Percentiles rank a stretch among this genome's conserved stretches.
Evolutionary conservation across 2,329 filamentous ascomycete genomes (phyloP).

Genomic region (Penicillium frequentans): DNA sequence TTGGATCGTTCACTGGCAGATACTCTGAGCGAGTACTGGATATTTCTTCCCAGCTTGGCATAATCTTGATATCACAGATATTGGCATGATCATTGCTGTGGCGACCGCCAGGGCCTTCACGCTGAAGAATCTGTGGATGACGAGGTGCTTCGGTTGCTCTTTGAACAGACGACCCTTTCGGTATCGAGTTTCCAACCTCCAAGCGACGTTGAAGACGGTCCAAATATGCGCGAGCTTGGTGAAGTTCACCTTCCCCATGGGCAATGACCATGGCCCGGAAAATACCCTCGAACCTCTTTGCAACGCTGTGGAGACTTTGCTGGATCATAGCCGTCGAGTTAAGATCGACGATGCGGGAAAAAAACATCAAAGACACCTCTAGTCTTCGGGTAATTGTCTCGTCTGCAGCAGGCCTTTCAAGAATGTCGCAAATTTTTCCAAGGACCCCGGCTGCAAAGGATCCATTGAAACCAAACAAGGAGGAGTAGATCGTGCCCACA

Average conservation of each 20-base stretch:
- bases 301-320: neutral
- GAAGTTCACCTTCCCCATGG: neutral
- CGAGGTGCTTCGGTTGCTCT: neutral
- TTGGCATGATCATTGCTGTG: neutral
- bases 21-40: neutral
- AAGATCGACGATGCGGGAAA: neutral
- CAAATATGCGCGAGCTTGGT: neutral
- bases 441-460: neutral
- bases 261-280: neutral
- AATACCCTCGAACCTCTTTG: neutral
- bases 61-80: neutral
- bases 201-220: neutral
- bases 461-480: neutral
- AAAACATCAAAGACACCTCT: neutral
- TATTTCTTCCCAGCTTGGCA: neutral
- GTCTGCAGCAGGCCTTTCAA: neutral
- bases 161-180: neutral
- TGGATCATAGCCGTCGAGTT: neutral
- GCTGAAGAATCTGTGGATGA: neutral
- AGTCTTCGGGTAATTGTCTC: neutral
- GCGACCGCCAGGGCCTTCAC: neutral
- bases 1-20: neutral
- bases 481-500: neutral
- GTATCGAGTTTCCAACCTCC: neutral
- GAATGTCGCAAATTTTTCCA: neutral